Evolutionary conservation across 306 rosid species (phyloP).

Genomic region (Medicago lupulina): DNA sequence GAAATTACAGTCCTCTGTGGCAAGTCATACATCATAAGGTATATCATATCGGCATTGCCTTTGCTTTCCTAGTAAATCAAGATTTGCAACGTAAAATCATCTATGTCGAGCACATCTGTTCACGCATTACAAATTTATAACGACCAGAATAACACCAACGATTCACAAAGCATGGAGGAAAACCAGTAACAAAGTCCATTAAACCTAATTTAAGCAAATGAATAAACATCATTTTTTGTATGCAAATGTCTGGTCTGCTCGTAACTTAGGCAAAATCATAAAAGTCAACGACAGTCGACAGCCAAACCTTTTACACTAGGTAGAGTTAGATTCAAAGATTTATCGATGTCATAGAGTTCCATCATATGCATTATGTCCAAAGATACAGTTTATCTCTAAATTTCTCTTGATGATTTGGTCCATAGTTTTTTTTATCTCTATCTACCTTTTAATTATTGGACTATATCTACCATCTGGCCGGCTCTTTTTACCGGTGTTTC

Average conservation of each 20-base stretch:
- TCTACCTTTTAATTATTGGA: neutral
- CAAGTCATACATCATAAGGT: neutral
- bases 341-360: neutral
- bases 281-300: neutral
- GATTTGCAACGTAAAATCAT: neutral
- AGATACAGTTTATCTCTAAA: neutral
- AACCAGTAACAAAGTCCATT: neutral
- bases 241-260: constrained; percentile 6
- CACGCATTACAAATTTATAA: neutral
- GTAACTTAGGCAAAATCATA: neutral
- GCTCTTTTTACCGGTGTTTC: neutral
- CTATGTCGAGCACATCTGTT: neutral
- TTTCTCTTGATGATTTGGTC: neutral
- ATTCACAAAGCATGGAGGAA: constrained; percentile 1
- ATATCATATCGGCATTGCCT: neutral
- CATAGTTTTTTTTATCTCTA: neutral
- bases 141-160: constrained; percentile 10
- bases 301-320: neutral
- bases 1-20: neutral
- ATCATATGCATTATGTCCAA: constrained; percentile 11
- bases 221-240: constrained; percentile 5
- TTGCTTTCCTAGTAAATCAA: neutral
- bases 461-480: neutral
- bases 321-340: neutral
- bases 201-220: neutral